These are phyloP conservation scores for Excoecaria agallocha DNA, from an alignment of 345 rosid genomes.

Conservation along the genomic window DNA sequence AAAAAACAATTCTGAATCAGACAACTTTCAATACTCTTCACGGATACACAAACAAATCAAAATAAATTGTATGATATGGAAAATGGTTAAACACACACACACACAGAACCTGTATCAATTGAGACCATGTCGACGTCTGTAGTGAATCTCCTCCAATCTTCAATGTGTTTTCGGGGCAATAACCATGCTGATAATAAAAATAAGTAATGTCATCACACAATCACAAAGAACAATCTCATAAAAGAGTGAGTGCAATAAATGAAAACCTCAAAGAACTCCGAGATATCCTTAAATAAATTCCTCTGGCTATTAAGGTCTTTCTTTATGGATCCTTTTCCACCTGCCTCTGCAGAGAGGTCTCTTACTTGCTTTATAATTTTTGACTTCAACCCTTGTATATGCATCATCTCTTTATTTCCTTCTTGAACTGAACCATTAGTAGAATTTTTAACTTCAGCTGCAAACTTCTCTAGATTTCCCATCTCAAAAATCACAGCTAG, in stretches of 20 bases:
- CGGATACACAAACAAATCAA: neutral
- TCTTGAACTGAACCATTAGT: slow-evolving; percentile 40
- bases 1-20: slow-evolving; percentile 8
- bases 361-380: slow-evolving; percentile 69
- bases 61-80: neutral
- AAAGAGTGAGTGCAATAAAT: neutral
- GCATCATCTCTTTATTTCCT: slow-evolving; percentile 45
- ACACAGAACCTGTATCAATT: slow-evolving; percentile 69
- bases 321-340: slow-evolving; percentile 90
- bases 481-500: slow-evolving; percentile 74
- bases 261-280: slow-evolving; percentile 76
- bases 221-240: neutral
- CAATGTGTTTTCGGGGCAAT: slow-evolving; percentile 55
- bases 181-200: slow-evolving; percentile 48
- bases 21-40: slow-evolving; percentile 6
- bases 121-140: slow-evolving; percentile 65
- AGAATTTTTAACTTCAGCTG: slow-evolving; percentile 41
- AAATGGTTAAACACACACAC: neutral
- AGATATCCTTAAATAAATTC: slow-evolving; percentile 71
- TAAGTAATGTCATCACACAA: slow-evolving; percentile 10
- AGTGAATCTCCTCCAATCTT: slow-evolving; percentile 73
- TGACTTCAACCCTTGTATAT: slow-evolving; percentile 63
- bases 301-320: slow-evolving; percentile 87
- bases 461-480: slow-evolving; percentile 65
- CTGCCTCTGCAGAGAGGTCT: slow-evolving; percentile 80